phyloP scores from a whole-genome alignment of 108 stramenopile genomes.

The Cyclotella kingstonii region DNA sequence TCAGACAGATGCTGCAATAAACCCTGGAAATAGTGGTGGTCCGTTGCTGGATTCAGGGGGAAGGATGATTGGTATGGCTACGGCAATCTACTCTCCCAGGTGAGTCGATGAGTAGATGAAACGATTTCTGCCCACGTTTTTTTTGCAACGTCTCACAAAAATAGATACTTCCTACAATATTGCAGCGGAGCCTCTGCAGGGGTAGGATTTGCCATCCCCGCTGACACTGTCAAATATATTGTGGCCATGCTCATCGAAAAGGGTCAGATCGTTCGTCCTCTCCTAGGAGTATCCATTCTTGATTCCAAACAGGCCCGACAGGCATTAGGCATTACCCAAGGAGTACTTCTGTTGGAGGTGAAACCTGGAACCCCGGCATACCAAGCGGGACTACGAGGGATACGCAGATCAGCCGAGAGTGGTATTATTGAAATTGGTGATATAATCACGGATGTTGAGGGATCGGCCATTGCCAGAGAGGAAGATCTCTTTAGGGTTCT shows the following conservation, averaged over 20 bases:
- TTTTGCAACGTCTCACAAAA: no score
- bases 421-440: constrained; percentile 90
- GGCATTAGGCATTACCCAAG: constrained; percentile 85
- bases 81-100: constrained; percentile 87
- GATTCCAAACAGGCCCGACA: constrained; percentile 80
- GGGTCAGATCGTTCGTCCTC: constrained; percentile 84
- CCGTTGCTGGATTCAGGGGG: constrained; percentile 44
- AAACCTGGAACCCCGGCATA: constrained; percentile 68
- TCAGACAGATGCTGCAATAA: constrained; percentile 88
- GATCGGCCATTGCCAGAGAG: constrained; percentile 70
- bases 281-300: constrained; percentile 86
- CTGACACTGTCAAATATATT: constrained; percentile 28
- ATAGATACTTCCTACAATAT: no score
- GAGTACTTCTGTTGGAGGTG: constrained; percentile 91
- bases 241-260: constrained; percentile 63
- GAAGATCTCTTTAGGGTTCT: constrained; percentile 88
- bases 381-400: constrained; percentile 68
- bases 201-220: constrained; percentile 94
- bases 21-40: constrained; percentile 39
- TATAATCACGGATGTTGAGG: constrained; percentile 85
- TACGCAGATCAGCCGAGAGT: constrained; percentile 65
- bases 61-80: constrained; percentile 92
- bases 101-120: neutral
- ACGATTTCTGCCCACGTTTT: neutral
- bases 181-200: constrained; percentile 80